A percentile compares a stretch with the other conserved stretches of the same genome.
Evolutionary conservation across 345 rosid genomes (phyloP).

Genomic region (Melaleuca quinquenervia): DNA sequence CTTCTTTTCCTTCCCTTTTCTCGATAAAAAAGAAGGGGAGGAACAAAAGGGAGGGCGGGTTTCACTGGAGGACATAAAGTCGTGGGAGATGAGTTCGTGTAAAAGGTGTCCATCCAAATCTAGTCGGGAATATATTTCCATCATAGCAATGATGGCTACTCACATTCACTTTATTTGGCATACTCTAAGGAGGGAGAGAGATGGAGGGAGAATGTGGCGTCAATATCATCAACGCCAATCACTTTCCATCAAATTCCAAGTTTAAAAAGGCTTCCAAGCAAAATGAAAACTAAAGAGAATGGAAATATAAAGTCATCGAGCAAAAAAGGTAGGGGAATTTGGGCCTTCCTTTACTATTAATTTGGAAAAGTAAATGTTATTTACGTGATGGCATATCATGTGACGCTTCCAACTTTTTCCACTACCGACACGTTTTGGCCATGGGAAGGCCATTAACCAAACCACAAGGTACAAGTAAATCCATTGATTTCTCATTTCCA

Average conservation of each 20-base stretch:
- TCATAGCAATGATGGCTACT: constrained; percentile 37
- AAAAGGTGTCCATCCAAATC: constrained; percentile 17
- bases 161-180: constrained; percentile 24
- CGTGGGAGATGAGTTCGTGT: constrained; percentile 20
- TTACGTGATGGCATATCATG: background rate
- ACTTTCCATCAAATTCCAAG: constrained; percentile 45
- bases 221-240: constrained; percentile 14
- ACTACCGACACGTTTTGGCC: background rate
- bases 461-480: background rate
- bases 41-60: constrained; percentile 7
- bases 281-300: constrained; percentile 12
- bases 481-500: background rate
- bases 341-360: background rate
- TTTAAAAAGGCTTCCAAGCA: constrained; percentile 42
- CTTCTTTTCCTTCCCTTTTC: constrained; percentile 1
- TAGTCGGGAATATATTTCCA: constrained; percentile 42
- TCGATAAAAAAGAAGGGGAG: constrained; percentile 4
- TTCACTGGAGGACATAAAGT: background rate
- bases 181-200: background rate
- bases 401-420: background rate
- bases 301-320: constrained; percentile 29
- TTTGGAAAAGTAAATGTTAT: background rate
- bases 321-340: background rate
- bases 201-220: background rate
- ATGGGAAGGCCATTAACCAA: background rate